A percentile compares a stretch with the other conserved stretches of the same genome.
phyloP scores from a whole-genome alignment of 495 filamentous ascomycete genomes.

The Penicillium atrosanguineum region DNA sequence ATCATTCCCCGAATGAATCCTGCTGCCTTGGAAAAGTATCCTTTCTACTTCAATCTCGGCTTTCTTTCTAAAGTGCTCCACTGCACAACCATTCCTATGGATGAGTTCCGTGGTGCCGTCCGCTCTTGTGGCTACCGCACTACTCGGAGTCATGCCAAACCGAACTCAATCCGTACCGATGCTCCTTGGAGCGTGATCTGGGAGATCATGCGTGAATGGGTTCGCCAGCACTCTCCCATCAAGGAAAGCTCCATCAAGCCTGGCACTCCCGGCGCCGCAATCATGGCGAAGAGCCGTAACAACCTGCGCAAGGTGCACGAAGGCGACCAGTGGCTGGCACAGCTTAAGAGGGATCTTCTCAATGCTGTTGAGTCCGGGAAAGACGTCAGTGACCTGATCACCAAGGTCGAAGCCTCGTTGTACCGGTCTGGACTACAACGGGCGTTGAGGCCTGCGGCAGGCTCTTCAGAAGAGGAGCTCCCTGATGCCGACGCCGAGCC shows the following conservation, averaged over 20 bases:
- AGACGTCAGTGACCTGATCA: conserved; percentile 38
- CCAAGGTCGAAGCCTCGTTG: conserved; percentile 47
- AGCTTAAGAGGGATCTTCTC: conserved; percentile 37
- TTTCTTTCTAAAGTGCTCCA: conserved; percentile 70
- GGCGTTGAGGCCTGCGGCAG: conserved; percentile 10
- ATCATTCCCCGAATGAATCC: conserved; percentile 48
- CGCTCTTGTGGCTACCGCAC: conserved; percentile 74
- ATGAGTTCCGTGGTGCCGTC: conserved; percentile 75
- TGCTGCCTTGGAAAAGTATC: conserved; percentile 61
- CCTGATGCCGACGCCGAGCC: conserved; percentile 6
- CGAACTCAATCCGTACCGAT: conserved; percentile 86
- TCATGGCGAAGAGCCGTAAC: conserved; percentile 51
- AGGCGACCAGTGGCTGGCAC: conserved; percentile 21
- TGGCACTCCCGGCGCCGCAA: conserved; percentile 64
- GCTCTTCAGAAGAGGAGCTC: conserved; percentile 5
- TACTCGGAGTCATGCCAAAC: conserved; percentile 80
- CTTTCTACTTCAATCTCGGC: conserved; percentile 84
- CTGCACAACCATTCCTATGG: conserved; percentile 68
- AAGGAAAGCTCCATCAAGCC: conserved; percentile 66
- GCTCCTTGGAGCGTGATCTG: conserved; percentile 86
- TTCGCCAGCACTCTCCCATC: conserved; percentile 68
- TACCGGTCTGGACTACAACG: conserved; percentile 36
- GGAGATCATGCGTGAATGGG: conserved; percentile 94
- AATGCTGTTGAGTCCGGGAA: conserved; percentile 32
- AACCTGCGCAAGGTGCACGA: conserved; percentile 19